Evolutionary conservation across 257 asterid species (phyloP).

Genomic region (Verbena officinalis): DNA sequence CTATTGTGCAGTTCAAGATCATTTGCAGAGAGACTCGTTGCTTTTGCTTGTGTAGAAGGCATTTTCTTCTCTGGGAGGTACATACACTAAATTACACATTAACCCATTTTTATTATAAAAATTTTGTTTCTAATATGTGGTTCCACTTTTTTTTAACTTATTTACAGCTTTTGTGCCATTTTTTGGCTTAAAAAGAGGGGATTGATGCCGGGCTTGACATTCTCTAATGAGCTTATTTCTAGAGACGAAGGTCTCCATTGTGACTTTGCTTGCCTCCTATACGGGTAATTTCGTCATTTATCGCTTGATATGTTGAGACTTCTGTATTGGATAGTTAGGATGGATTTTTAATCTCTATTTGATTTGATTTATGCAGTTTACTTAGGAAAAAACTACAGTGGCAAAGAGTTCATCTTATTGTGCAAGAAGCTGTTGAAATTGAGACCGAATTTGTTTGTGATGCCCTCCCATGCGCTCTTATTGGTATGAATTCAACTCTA

Average conservation of each 20-base stretch:
- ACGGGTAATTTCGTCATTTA: slow-evolving; percentile 40
- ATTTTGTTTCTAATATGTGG: neutral
- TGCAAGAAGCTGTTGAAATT: slow-evolving; percentile 82
- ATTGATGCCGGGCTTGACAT: slow-evolving; percentile 84
- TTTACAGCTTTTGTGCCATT: slow-evolving; percentile 75
- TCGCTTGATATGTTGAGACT: neutral
- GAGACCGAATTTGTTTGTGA: slow-evolving; percentile 77
- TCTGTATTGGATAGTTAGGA: neutral
- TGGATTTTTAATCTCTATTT: neutral
- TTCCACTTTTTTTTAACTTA: neutral
- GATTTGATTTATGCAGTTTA: slow-evolving; percentile 43
- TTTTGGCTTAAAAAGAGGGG: slow-evolving; percentile 89
- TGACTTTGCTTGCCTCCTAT: slow-evolving; percentile 84
- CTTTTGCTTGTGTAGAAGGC: slow-evolving; percentile 88
- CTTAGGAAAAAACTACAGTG: slow-evolving; percentile 50
- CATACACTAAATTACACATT: neutral
- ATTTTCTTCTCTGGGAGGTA: slow-evolving; percentile 90
- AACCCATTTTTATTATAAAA: neutral
- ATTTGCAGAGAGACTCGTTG: slow-evolving; percentile 81
- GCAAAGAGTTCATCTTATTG: slow-evolving; percentile 65
- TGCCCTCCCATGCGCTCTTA: slow-evolving; percentile 83
- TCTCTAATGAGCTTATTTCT: slow-evolving; percentile 83
- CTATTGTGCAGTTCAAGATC: slow-evolving; percentile 53
- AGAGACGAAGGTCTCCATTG: slow-evolving; percentile 92
- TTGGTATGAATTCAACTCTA: slow-evolving; percentile 70